phyloP scores from a whole-genome alignment of 169 alveolate species.

The Eimeria necatrix region DNA sequence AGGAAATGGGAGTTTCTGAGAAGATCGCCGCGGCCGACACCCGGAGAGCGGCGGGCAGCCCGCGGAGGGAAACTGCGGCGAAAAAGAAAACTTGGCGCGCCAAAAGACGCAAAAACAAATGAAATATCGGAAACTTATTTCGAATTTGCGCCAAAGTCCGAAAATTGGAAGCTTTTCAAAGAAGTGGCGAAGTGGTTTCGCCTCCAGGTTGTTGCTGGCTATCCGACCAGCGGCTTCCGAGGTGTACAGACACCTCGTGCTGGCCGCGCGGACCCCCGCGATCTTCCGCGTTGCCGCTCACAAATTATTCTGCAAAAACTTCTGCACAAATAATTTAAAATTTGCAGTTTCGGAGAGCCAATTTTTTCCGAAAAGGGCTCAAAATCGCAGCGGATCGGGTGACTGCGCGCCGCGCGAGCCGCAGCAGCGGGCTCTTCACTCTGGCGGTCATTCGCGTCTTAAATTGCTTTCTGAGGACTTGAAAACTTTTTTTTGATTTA shows the following conservation, averaged over 20 bases:
- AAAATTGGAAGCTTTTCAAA: neutral
- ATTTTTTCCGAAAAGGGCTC: neutral
- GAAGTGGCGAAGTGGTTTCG: neutral
- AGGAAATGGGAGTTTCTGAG: too few relatives aligned
- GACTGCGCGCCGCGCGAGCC: neutral
- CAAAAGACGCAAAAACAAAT: neutral
- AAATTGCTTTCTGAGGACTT: neutral
- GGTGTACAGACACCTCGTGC: constrained; percentile 27
- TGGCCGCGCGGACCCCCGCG: neutral
- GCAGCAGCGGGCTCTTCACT: neutral
- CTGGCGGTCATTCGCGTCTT: neutral
- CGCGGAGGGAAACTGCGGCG: neutral
- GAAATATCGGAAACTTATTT: neutral
- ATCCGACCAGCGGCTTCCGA: constrained; percentile 15
- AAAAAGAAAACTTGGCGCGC: neutral
- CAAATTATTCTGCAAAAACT: neutral
- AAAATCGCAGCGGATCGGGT: constrained; percentile 5
- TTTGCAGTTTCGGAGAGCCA: neutral
- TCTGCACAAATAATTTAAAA: neutral
- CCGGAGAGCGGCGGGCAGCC: too few relatives aligned
- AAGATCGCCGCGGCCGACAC: too few relatives aligned
- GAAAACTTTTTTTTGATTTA: neutral
- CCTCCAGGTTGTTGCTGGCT: neutral
- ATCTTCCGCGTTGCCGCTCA: constrained; percentile 25
- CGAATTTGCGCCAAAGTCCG: neutral